Evolutionary conservation across 2,329 filamentous ascomycete species (phyloP).

Genomic region (Verticillium nonalfalfae): DNA sequence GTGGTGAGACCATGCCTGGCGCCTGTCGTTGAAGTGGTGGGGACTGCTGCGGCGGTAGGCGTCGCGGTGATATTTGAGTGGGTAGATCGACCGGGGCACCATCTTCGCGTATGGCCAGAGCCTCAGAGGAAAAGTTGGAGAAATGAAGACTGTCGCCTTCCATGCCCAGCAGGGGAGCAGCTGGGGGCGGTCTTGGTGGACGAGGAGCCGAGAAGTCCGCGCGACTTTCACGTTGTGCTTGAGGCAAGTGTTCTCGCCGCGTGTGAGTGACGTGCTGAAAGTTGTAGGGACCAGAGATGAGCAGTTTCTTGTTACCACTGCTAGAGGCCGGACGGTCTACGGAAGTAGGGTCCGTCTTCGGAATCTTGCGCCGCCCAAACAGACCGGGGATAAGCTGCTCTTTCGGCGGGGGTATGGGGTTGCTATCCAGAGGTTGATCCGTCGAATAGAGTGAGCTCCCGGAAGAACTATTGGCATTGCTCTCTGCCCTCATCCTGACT

Average conservation of each 20-base stretch:
- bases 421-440: conserved; percentile 30
- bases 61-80: background rate
- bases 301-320: conserved; percentile 31
- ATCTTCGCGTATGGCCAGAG: conserved; percentile 17
- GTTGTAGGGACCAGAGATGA: conserved; percentile 60
- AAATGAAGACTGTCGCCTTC: conserved; percentile 36
- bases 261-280: conserved; percentile 61
- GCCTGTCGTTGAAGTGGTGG: background rate
- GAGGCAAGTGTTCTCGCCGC: conserved; percentile 39
- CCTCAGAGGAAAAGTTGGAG: conserved; percentile 41
- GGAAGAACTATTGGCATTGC: conserved; percentile 39
- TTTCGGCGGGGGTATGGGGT: conserved; percentile 19
- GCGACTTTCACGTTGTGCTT: conserved; percentile 30
- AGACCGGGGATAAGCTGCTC: conserved; percentile 43
- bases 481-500: conserved; percentile 44
- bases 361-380: conserved; percentile 41
- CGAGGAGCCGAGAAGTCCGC: conserved; percentile 34
- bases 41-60: conserved; percentile 3
- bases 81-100: background rate
- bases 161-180: conserved; percentile 27
- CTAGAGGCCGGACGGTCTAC: conserved; percentile 8
- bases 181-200: conserved; percentile 25
- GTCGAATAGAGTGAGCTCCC: conserved; percentile 41
- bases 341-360: conserved; percentile 5
- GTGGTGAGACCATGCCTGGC: conserved; percentile 12